Percentiles rank a stretch among this genome's conserved stretches.
These are phyloP conservation scores for Cordyceps militaris DNA, from an alignment of 2,329 filamentous ascomycete species.

Conservation along the genomic window DNA sequence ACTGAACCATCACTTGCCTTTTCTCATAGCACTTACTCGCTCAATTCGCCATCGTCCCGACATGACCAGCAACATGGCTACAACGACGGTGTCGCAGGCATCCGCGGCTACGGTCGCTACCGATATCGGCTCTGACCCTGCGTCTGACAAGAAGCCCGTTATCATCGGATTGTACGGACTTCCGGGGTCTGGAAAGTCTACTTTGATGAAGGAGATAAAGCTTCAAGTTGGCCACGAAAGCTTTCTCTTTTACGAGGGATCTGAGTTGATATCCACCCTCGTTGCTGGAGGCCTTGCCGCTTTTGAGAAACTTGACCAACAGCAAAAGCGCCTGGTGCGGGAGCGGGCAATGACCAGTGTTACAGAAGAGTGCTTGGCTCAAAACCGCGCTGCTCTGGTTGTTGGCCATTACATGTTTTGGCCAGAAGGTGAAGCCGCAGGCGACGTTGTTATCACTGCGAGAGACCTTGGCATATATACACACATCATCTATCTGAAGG, in stretches of 20 bases:
- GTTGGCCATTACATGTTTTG: slow-evolving; percentile 52
- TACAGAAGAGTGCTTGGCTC: slow-evolving; percentile 26
- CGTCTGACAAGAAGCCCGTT: slow-evolving; percentile 22
- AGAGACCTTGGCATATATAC: slow-evolving; percentile 43
- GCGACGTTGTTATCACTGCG: slow-evolving; percentile 32
- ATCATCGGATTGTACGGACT: slow-evolving; percentile 50
- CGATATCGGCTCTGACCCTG: not conserved
- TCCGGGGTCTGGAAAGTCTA: slow-evolving; percentile 47
- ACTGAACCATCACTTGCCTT: not conserved
- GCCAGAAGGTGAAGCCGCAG: slow-evolving; percentile 28
- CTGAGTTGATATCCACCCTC: slow-evolving; percentile 35
- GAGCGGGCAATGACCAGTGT: slow-evolving; percentile 40
- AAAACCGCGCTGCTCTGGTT: slow-evolving; percentile 37
- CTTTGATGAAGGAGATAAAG: slow-evolving; percentile 34
- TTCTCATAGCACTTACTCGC: not conserved
- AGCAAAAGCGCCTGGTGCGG: slow-evolving; percentile 33
- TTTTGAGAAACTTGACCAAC: slow-evolving; percentile 35
- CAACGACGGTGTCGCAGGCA: not conserved
- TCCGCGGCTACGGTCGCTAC: not conserved
- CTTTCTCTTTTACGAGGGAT: slow-evolving; percentile 48
- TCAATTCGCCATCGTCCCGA: not conserved
- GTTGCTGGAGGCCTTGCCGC: slow-evolving; percentile 38
- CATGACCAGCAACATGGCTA: not conserved
- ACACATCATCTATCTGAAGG: slow-evolving; percentile 51
- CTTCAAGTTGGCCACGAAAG: slow-evolving; percentile 23